Base-by-base conservation (phyloP, 768 basidiomycete genomes). In the Lepiota venenata region DNA sequence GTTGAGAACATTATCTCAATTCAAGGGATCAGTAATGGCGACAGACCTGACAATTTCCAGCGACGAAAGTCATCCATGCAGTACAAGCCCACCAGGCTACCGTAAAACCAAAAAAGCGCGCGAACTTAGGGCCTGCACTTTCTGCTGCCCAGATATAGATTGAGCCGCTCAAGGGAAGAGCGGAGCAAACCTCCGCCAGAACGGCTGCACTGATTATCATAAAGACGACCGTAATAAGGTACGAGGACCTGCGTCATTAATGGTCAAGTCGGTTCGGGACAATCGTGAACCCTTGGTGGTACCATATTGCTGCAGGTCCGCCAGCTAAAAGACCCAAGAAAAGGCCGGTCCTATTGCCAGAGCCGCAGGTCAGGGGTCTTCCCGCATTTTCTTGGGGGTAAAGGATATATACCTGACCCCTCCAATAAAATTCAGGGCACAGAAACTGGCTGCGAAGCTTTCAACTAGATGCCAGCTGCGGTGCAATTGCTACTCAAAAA, bases 101-200 rank as follows among this genome's bases (percentile, higher is more conserved):
- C 52, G 92, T 68, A 71, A 94, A 93, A 0, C 91, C 93, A 59
- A 92, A 82, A 69, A 95, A 88, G 35, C 93, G 79, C 2, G 85
- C 91, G 62, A 91, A 85, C 60, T 90, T 91, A 4, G 85, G 85
- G 2, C 93, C 93, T 4, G 91, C 93, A 63, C 91, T 92, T 64
- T 93, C 93, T 15, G 92, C 93, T 0, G 92, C 90, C 93, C 93
- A 96, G 46, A 93, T 85, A 68, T 95, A 96, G 66, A 97, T 95
- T 7, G 92, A 94, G 2, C 93, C 93, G 52, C 88, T 91, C 47
- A 93, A 68, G 4, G 90, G 88, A 25, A 94, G 75, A 4, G 92
- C 89, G 38, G 93, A 94, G 68, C 93, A 95, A 49, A 95, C 85
- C 66, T 96, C 93, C 16, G 93, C 92, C 36, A 96, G 76, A 39